Percentiles rank a stretch among this genome's conserved stretches.
phyloP scores from a whole-genome alignment of 768 basidiomycete genomes.

The Trametopsis cervina region DNA sequence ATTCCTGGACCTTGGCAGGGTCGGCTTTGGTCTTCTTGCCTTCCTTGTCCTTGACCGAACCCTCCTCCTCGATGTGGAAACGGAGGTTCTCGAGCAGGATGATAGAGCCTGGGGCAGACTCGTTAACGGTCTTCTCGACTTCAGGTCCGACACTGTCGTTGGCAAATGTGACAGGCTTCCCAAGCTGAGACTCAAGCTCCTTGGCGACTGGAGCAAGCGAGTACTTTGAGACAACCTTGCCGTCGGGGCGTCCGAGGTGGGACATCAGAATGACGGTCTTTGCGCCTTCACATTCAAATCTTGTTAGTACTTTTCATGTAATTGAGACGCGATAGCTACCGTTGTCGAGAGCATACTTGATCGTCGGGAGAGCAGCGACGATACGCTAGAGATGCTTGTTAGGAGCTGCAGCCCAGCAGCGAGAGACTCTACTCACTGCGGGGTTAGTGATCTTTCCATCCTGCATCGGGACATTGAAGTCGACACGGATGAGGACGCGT shows the following conservation, averaged over 20 bases:
- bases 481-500: constrained; percentile 90
- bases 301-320: neutral
- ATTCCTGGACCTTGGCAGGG: constrained; percentile 67
- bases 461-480: constrained; percentile 93
- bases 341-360: constrained; percentile 85
- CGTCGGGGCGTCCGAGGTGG: constrained; percentile 95
- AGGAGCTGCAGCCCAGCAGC: constrained; percentile 9
- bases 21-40: constrained; percentile 95
- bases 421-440: constrained; percentile 58
- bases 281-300: constrained; percentile 46
- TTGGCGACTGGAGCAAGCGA: constrained; percentile 81
- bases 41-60: constrained; percentile 87
- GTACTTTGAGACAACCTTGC: constrained; percentile 82
- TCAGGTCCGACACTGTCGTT: constrained; percentile 81
- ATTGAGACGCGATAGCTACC: constrained; percentile 35
- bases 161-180: constrained; percentile 72
- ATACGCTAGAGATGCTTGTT: constrained; percentile 60
- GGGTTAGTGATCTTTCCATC: constrained; percentile 94
- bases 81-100: constrained; percentile 96
- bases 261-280: constrained; percentile 90
- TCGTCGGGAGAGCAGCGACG: constrained; percentile 92
- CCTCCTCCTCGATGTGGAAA: constrained; percentile 98
- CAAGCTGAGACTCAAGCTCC: constrained; percentile 72
- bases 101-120: constrained; percentile 58
- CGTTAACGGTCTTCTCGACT: constrained; percentile 71